These are phyloP conservation scores for Colletotrichum simmondsii DNA, from an alignment of 2,329 filamentous ascomycete species.

Conservation along the genomic window DNA sequence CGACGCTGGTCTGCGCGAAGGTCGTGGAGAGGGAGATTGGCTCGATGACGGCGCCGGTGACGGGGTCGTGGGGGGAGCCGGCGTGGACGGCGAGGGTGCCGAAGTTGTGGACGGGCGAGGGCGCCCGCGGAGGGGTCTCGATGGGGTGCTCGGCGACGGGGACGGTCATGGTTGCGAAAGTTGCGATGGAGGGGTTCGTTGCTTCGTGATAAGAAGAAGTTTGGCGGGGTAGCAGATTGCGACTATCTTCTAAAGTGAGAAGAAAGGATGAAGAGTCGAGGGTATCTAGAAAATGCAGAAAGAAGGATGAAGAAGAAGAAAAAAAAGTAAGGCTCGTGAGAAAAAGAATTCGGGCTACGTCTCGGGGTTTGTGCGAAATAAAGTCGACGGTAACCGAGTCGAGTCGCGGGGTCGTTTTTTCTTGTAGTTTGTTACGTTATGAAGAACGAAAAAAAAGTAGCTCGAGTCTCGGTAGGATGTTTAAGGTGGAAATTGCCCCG, in stretches of 20 bases:
- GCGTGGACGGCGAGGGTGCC: slow-evolving; percentile 96
- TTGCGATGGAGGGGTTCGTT: slow-evolving; percentile 3
- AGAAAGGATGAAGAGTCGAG: background rate
- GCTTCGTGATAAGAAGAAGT: background rate
- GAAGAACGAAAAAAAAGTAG: slow-evolving; percentile 3
- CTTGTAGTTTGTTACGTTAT: slow-evolving; percentile 29
- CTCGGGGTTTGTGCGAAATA: slow-evolving; percentile 6
- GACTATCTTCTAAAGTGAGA: background rate
- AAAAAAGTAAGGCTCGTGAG: background rate
- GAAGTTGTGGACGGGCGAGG: slow-evolving; percentile 82
- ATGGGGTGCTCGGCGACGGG: slow-evolving; percentile 44
- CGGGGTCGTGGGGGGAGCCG: slow-evolving; percentile 88
- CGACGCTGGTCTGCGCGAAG: slow-evolving; percentile 90
- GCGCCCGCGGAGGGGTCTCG: slow-evolving; percentile 38
- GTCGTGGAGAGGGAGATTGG: slow-evolving; percentile 96
- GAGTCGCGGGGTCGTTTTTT: slow-evolving; percentile 28
- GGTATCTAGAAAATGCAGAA: background rate
- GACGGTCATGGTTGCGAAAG: slow-evolving; percentile 40
- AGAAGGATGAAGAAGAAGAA: background rate
- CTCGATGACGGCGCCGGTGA: slow-evolving; percentile 95
- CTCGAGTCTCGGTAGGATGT: slow-evolving; percentile 18
- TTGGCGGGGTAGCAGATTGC: background rate
- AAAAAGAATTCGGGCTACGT: background rate
- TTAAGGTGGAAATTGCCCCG: slow-evolving; percentile 31
- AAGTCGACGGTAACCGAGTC: slow-evolving; percentile 29